Evolutionary conservation across 768 basidiomycete species (phyloP), one percentile per base, ranked within the genome.

Genomic region (Gyrodon lividus): DNA sequence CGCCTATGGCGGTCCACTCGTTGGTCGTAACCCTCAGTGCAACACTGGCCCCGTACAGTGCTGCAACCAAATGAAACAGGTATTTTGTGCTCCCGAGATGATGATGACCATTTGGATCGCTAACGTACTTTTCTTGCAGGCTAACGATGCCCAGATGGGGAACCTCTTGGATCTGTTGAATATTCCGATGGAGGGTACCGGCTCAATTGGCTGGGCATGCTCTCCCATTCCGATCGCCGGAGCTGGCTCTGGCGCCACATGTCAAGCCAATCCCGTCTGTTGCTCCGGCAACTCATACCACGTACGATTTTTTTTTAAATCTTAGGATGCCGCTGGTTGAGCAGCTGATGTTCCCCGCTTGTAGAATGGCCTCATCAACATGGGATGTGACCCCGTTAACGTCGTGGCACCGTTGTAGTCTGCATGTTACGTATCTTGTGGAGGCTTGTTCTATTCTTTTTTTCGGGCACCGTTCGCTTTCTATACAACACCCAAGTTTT

Each of bases 321-420:
- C 9, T 20, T 17, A 7, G 3, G 9, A 19, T 20, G 2, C 24
- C 6, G 12, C 24, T 26, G 16, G 9, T 19, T 19, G 4, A 1
- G 4, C 5, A 9, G 22, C 40, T 9, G n/a, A 40, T 30, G 4
- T n/a, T 20, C 14, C 24, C 2, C 1, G 19, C 17, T 38, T 37
- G 40, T 33, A 69, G 57, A 41, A 46, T 5, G 67, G 67, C 43
- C 23, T 69, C 41, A 38, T 69, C 26, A 67, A 67, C 41, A 23
- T 67, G 42, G 60, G 60, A 45, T 67, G 67, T 37, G 53, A 43
- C 20, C 56, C 67, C 9, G 40, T 58, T 38, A 34, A 44, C 14
- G 12, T 59, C 10, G 19, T 13, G 10, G 24, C 19, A 1, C 13
- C 26, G 6, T n/a, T 24, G 22, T 57, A 40, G 28, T 48, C 45